Evolutionary conservation across 257 asterid genomes (phyloP).

Genomic region (Solanum stenotomum): DNA sequence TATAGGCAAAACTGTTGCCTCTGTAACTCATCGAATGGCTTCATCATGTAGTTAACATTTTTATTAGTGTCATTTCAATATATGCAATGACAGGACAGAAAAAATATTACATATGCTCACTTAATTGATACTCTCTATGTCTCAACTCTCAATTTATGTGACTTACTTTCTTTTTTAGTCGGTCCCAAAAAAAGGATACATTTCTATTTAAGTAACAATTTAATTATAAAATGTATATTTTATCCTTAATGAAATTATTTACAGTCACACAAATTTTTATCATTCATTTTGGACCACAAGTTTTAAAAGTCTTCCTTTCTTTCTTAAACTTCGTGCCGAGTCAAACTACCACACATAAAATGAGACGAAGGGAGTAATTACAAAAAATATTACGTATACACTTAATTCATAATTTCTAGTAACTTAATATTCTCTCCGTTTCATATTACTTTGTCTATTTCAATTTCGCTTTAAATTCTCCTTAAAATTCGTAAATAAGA

Average conservation of each 20-base stretch:
- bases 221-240: no score
- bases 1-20: background rate
- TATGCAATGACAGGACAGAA: background rate
- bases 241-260: no score
- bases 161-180: no score
- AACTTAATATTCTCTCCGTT: background rate
- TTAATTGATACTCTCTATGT: background rate
- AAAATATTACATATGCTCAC: background rate
- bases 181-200: no score
- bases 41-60: background rate
- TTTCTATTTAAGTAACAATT: no score
- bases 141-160: no score
- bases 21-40: background rate
- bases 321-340: no score
- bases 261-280: no score
- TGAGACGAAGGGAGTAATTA: background rate
- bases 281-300: no score
- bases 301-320: no score
- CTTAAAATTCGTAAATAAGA: background rate
- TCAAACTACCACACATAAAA: no score
- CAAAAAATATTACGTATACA: background rate
- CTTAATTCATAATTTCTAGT: background rate
- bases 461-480: background rate
- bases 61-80: background rate
- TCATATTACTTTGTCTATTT: background rate